Evolutionary conservation across 257 asterid genomes (phyloP), one percentile per base, ranked within the genome.

Genomic region (Craterostigma plantagineum): DNA sequence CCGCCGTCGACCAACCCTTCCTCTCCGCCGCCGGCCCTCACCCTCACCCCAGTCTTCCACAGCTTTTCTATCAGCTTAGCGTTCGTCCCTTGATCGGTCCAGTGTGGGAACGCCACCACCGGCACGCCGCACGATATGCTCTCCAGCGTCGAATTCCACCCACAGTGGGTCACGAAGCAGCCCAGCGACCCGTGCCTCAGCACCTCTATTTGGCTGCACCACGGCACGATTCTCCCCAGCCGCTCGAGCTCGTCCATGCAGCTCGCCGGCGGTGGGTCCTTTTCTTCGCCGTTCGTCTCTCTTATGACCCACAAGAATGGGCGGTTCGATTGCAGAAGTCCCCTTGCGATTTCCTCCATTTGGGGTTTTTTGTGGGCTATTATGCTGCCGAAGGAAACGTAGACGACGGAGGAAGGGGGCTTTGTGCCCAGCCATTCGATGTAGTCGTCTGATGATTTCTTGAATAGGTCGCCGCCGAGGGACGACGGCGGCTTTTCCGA

Each of bases 301-400:
- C 73, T 56, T 12, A 60, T 69, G 3, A 78, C 86, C 87, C 87
- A 79, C 7, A 79, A 12, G 43, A 79, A 79, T 4, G 92, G 92
- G 53, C 62, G 55, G 0, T 53, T 45, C 2, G 59, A 40, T 0
- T 48, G 56, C 0, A 61, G 9, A 1, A 79, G 37, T 14, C 68
- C 78, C 18, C 18, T n/a, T 0, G 59, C 67, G n/a, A 72, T 68
- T 69, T 79, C 80, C 64, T 72, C 83, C 62, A 55, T 53, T 23
- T 75, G 80, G 0, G 34, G 3, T 8, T 54, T 56, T 0, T 33
- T 14, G 7, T n/a, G 58, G 42, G 6, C 51, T 9, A 66, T 7
- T 2, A 79, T 0, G 48, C 92, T 79, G 4, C 92, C n/a, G 16
- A 79, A 79, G 1, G 92, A 67, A 0, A 79, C 69, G 18, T 79